phyloP scores from a whole-genome alignment of 495 filamentous ascomycete genomes.

The Durotheca rogersii region DNA sequence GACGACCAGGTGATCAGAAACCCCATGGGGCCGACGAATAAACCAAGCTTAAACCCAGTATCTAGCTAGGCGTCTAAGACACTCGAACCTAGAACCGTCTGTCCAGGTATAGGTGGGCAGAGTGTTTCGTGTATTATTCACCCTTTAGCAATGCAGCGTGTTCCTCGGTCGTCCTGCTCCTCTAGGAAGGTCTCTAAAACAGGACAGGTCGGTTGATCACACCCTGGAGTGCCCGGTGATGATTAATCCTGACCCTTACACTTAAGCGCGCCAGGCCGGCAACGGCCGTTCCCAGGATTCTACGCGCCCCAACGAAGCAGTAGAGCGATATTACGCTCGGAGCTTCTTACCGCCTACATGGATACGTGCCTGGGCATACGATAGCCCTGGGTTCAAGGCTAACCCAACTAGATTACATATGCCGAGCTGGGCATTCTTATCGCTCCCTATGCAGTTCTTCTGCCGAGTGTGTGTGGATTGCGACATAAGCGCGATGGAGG shows the following conservation, averaged over 20 bases:
- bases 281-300: slow-evolving; percentile 2
- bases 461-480: slow-evolving; percentile 21
- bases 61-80: too few species aligned
- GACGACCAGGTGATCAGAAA: too few species aligned
- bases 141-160: slow-evolving; percentile 4
- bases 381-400: neutral
- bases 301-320: neutral
- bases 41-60: too few species aligned
- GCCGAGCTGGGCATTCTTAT: slow-evolving; percentile 11
- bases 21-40: too few species aligned
- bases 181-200: slow-evolving; percentile 33
- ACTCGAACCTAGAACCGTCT: too few species aligned
- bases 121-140: slow-evolving; percentile 13
- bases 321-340: slow-evolving; percentile 9
- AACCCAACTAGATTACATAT: slow-evolving; percentile 15
- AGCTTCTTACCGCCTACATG: neutral
- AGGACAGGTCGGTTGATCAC: slow-evolving; percentile 14
- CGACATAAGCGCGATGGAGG: slow-evolving; percentile 21
- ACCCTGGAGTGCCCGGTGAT: neutral
- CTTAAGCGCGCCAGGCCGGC: slow-evolving; percentile 14
- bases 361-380: neutral
- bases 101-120: too few species aligned
- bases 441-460: neutral
- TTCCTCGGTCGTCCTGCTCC: slow-evolving; percentile 29
- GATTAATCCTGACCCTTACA: slow-evolving; percentile 10